Percentiles rank a stretch among this genome's conserved stretches.
Conservation (phyloP, 768 basidiomycete genomes). For the Chalciporus pseudorubinellus region DNA sequence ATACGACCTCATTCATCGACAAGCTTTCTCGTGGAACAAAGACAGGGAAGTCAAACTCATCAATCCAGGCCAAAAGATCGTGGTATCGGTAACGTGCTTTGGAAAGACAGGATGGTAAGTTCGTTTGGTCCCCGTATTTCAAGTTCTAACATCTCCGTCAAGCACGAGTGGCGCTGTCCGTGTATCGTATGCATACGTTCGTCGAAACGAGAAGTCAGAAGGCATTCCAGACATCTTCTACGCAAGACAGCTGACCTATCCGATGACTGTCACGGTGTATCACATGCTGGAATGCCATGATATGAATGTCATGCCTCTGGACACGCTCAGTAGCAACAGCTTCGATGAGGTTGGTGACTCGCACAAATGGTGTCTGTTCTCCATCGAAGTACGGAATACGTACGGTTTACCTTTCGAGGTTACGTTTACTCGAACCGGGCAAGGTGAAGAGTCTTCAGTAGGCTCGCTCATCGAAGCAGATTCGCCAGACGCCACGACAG, state of each 20-base stretch:
- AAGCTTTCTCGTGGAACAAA: slow-evolving; percentile 74
- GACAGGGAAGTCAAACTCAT: slow-evolving; percentile 48
- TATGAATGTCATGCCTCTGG: slow-evolving; percentile 77
- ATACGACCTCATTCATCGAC: slow-evolving; percentile 69
- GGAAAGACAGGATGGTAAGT: slow-evolving; percentile 93
- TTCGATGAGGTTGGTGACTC: slow-evolving; percentile 42
- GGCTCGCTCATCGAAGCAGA: slow-evolving; percentile 33
- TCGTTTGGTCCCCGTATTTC: neutral
- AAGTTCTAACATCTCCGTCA: slow-evolving; percentile 3
- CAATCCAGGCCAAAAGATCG: slow-evolving; percentile 65
- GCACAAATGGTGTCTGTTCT: slow-evolving; percentile 81
- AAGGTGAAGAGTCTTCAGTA: slow-evolving; percentile 42
- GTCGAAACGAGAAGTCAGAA: slow-evolving; percentile 38
- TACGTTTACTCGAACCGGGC: slow-evolving; percentile 63
- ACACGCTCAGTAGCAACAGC: slow-evolving; percentile 20
- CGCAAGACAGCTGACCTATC: slow-evolving; percentile 83
- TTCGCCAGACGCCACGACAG: slow-evolving; percentile 38
- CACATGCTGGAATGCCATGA: slow-evolving; percentile 87
- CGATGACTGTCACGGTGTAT: slow-evolving; percentile 91
- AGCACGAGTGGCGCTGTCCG: slow-evolving; percentile 80
- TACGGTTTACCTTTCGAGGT: slow-evolving; percentile 93
- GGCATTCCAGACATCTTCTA: slow-evolving; percentile 60
- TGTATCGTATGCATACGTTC: slow-evolving; percentile 76
- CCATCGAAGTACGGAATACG: slow-evolving; percentile 86
- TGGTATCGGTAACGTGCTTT: slow-evolving; percentile 68